A percentile compares a stretch with the other conserved stretches of the same genome.
Evolutionary conservation across 305 asterid species (phyloP).

Genomic region (Solanum hybrid): DNA sequence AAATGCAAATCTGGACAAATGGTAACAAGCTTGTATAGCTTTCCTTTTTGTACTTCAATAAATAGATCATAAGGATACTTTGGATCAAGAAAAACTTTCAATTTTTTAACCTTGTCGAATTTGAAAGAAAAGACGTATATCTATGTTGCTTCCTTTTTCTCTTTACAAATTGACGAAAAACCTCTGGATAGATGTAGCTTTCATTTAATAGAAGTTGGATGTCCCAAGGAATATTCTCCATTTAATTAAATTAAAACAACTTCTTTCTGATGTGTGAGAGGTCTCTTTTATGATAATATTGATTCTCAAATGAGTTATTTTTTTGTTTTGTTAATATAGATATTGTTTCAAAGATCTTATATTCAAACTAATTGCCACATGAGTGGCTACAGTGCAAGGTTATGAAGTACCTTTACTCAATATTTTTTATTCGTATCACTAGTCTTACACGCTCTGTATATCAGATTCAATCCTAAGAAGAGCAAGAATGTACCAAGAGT

Average conservation of each 20-base stretch:
- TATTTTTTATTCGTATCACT: not conserved
- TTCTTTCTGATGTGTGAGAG: not conserved
- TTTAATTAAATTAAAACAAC: not conserved
- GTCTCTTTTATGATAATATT: not conserved
- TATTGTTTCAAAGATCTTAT: not conserved
- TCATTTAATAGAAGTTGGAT: not conserved
- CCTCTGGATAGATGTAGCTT: not conserved
- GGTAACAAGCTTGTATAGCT: not conserved
- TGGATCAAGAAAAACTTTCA: not conserved
- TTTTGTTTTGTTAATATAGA: too few relatives aligned
- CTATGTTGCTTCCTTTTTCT: not conserved
- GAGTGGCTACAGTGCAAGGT: not conserved
- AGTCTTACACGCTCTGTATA: not conserved
- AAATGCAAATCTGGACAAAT: not conserved
- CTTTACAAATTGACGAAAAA: not conserved
- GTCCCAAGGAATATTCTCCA: not conserved
- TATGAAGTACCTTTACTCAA: not conserved
- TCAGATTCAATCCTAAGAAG: too few relatives aligned
- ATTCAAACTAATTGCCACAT: not conserved
- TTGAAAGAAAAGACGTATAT: not conserved
- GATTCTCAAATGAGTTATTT: not conserved
- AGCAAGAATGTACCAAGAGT: conserved; percentile 35
- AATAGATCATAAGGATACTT: not conserved
- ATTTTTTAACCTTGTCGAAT: not conserved
- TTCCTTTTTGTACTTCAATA: not conserved